Evolutionary conservation across 495 filamentous ascomycete genomes (phyloP).

Genomic region (Oleoguttula mirabilis): DNA sequence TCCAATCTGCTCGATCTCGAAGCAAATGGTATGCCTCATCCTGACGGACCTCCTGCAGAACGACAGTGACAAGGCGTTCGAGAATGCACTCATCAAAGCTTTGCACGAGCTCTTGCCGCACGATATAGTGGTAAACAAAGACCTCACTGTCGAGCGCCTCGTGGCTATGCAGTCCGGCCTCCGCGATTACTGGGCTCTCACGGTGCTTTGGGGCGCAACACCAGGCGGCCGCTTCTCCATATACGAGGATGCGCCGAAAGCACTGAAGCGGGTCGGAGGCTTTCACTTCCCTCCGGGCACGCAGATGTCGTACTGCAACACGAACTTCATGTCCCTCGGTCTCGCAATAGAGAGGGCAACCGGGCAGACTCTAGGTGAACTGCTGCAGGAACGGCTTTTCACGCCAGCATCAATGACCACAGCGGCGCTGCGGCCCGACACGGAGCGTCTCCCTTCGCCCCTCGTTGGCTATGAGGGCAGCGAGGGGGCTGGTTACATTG

Average conservation of each 20-base stretch:
- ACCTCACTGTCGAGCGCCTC: slow-evolving; percentile 6
- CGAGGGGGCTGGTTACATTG: slow-evolving; percentile 10
- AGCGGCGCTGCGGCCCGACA: slow-evolving; percentile 6
- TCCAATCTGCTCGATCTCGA: slow-evolving; percentile 18
- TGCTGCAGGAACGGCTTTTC: slow-evolving; percentile 9
- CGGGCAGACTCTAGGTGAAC: slow-evolving; percentile 5
- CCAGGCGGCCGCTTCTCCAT: slow-evolving; percentile 11
- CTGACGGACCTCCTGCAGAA: not conserved
- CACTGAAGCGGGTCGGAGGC: slow-evolving; percentile 1
- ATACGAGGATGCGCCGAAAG: slow-evolving; percentile 4
- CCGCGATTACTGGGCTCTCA: slow-evolving; percentile 16
- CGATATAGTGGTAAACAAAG: no score
- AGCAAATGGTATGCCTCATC: slow-evolving; percentile 15
- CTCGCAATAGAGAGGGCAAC: slow-evolving; percentile 7
- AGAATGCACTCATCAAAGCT: not conserved
- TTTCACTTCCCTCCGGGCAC: slow-evolving; percentile 16
- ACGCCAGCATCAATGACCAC: slow-evolving; percentile 11
- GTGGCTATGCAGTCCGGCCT: slow-evolving; percentile 13
- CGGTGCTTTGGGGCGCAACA: slow-evolving; percentile 9
- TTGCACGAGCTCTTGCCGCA: no score
- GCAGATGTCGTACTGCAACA: slow-evolving; percentile 10
- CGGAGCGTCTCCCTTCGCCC: slow-evolving; percentile 4
- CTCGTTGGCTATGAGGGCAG: slow-evolving; percentile 15
- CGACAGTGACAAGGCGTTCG: not conserved
- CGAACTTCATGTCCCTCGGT: slow-evolving; percentile 13